Percentiles rank a stretch among this genome's conserved stretches.
These are phyloP conservation scores for Pythium rhizo-oryzae DNA, from an alignment of 352 stramenopile species.

Conservation along the genomic window DNA sequence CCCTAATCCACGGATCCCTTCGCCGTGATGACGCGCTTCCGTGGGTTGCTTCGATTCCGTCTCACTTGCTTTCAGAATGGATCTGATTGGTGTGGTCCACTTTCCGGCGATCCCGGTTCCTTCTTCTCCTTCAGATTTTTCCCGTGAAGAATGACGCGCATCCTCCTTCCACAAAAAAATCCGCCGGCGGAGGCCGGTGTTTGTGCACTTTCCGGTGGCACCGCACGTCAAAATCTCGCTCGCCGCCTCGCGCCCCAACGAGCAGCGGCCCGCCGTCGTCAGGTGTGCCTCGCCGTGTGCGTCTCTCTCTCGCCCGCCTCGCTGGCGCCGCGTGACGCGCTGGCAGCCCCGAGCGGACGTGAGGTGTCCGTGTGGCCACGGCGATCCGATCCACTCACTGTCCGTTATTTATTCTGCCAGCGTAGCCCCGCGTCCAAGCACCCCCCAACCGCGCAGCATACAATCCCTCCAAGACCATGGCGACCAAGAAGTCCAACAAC, in stretches of 20 bases:
- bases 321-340: neutral
- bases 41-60: neutral
- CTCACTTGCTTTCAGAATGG: slow-evolving; percentile 26
- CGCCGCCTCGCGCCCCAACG: neutral
- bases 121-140: slow-evolving; percentile 16
- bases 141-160: slow-evolving; percentile 11
- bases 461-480: slow-evolving; percentile 9
- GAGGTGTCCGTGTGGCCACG: neutral
- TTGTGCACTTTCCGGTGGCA: slow-evolving; percentile 8
- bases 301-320: slow-evolving; percentile 6
- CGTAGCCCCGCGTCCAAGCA: neutral
- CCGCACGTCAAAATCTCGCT: slow-evolving; percentile 12
- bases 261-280: neutral
- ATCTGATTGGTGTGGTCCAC: slow-evolving; percentile 18
- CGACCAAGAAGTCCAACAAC: slow-evolving; percentile 72
- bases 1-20: slow-evolving; percentile 22
- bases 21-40: slow-evolving; percentile 1
- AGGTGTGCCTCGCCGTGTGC: neutral
- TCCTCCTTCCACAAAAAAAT: slow-evolving; percentile 1
- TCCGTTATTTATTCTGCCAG: slow-evolving; percentile 14
- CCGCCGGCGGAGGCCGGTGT: neutral
- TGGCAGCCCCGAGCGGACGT: neutral
- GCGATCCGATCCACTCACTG: slow-evolving; percentile 26
- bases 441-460: no score
- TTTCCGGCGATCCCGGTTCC: neutral